Conservation (phyloP, 2,329 filamentous ascomycete genomes). For the Alternaria sp. region DNA sequence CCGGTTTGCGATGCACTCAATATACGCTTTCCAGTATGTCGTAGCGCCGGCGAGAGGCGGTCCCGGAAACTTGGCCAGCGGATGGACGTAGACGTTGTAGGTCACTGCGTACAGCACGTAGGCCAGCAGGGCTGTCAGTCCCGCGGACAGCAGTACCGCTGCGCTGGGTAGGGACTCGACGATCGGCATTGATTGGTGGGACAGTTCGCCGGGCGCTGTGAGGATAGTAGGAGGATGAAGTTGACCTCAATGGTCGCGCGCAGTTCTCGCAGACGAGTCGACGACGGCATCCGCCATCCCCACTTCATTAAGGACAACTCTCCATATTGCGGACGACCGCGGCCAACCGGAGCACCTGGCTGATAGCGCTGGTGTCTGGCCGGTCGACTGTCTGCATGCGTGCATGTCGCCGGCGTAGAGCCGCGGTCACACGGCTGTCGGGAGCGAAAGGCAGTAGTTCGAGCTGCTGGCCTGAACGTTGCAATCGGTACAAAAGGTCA, state of each 20-base stretch:
- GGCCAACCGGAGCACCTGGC: constrained; percentile 1
- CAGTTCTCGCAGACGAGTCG: not conserved
- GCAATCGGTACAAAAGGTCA: not conserved
- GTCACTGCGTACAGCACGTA: constrained; percentile 23
- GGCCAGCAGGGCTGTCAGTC: constrained; percentile 14
- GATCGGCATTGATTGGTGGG: not conserved
- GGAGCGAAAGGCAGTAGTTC: not conserved
- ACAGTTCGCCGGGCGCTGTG: not conserved
- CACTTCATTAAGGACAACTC: not conserved
- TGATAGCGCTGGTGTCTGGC: not conserved
- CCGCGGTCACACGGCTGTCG: not conserved
- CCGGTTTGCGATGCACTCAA: constrained; percentile 32
- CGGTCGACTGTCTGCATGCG: not conserved
- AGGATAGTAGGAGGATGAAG: not conserved
- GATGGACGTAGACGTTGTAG: constrained; percentile 52
- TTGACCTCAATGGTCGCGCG: not conserved
- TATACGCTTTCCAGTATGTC: constrained; percentile 38
- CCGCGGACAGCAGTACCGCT: constrained; percentile 17
- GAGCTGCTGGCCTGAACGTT: not conserved
- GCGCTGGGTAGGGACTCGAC: not conserved
- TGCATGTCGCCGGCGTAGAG: not conserved
- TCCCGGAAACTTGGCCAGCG: constrained; percentile 52
- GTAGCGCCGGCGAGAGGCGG: constrained; percentile 38
- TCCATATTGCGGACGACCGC: not conserved
- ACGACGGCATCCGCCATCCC: not conserved